Percentiles rank a stretch among this genome's conserved stretches.
Evolutionary conservation across 345 rosid genomes (phyloP).

Genomic region (Boechera retrofracta): DNA sequence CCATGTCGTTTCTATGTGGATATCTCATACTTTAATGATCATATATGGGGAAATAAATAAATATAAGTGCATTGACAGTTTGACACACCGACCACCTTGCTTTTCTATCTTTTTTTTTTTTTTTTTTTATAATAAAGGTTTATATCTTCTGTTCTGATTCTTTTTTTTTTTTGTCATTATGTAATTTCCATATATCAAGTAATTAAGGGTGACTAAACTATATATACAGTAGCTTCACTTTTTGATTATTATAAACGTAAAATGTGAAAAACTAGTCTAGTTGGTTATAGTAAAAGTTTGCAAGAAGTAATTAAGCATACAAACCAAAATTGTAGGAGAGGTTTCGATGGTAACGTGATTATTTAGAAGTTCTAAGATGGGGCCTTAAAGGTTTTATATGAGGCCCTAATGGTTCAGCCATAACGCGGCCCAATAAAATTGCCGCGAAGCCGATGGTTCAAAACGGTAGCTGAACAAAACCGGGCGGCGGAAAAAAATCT

Average conservation of each 20-base stretch:
- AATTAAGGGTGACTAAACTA: not conserved
- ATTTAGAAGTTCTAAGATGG: not conserved
- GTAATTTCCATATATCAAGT: not conserved
- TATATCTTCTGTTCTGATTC: not conserved
- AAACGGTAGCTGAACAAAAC: constrained; percentile 27
- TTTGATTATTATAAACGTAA: not conserved
- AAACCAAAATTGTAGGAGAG: too few species aligned
- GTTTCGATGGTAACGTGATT: too few species aligned
- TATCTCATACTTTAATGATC: constrained; percentile 22
- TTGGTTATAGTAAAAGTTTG: too few species aligned
- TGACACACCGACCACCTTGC: not conserved
- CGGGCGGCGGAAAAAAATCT: constrained; percentile 47
- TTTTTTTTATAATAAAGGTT: not conserved
- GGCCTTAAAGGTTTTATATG: not conserved
- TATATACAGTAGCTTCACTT: not conserved
- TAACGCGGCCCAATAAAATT: constrained; percentile 12
- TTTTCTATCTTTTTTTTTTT: not conserved
- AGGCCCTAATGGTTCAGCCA: not conserved
- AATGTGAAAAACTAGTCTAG: not conserved
- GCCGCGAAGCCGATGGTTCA: constrained; percentile 41
- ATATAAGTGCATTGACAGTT: constrained; percentile 30
- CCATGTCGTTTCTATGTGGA: constrained; percentile 18
- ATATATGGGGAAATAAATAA: constrained; percentile 24
- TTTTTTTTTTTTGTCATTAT: not conserved
- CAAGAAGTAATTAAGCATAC: too few species aligned